Base-by-base conservation (phyloP, 768 basidiomycete genomes). In the Suillus spraguei region DNA sequence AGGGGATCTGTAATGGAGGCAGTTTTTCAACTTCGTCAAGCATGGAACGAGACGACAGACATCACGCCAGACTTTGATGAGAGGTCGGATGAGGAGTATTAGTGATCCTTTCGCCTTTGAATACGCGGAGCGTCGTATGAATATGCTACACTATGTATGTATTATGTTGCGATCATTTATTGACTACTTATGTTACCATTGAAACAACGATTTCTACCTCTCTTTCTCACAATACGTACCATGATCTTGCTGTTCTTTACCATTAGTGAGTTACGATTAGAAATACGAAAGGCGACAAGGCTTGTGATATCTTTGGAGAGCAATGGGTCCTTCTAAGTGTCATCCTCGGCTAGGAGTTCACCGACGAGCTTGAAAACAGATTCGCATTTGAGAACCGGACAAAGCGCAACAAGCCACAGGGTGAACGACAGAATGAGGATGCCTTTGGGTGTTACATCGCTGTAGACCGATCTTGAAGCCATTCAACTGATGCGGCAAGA, bases 371-470 rank as follows among this genome's bases (percentile, higher is more conserved):
- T 33, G 41, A 33, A 53, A 46, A 35, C 54, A 35, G 14, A 11
- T 35, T 53, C 60, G 55, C 55, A 17, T 54, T 17, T 3, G 65
- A 41, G 64, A 63, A 70, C 22, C 68, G 66, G 63, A 72, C 59
- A 16, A 74, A 59, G 38, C 65, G 65, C 22, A 76, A 53, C 2
- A 70, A 42, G 50, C 74, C 20, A 75, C 64, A 5, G 69, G 66
- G 33, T 63, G 65, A 9, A 63, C 17, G 44, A 71, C 71, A 4
- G 67, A 68, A 39, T 62, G 64, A 10, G 72, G 68, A 49, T 67
- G 73, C 2, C 53, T 44, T 35, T 66, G 60, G 41, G 68, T 74
- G 59, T 28, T 28, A 70, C 66, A n/a, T n/a, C n/a, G 17, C 49
- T 46, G 60, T 73, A 69, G 28, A 69, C 32, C 3, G 3, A 6